These are phyloP conservation scores for Acanthamoeba healyi DNA, from an alignment of 208 protist genomes.

Conservation along the genomic window DNA sequence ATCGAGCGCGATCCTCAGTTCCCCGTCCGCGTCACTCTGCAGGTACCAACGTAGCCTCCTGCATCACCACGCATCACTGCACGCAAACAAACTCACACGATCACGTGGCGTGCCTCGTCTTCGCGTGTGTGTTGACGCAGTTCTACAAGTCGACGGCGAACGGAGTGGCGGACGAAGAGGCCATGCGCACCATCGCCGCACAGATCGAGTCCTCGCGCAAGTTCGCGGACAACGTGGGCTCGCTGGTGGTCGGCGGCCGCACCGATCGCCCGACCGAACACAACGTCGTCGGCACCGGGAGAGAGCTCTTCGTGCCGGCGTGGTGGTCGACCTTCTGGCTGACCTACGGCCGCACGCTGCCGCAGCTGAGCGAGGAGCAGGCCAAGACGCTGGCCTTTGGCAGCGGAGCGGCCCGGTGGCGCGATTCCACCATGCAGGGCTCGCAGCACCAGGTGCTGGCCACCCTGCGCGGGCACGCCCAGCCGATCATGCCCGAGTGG, in stretches of 20 bases:
- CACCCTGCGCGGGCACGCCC: neutral
- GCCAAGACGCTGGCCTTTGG: constrained; percentile 39
- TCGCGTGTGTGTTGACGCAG: constrained; percentile 38
- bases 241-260: constrained; percentile 62
- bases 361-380: constrained; percentile 41
- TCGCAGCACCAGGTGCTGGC: constrained; percentile 16
- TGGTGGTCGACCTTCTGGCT: constrained; percentile 76
- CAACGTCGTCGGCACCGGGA: neutral
- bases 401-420: neutral
- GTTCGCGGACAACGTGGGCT: constrained; percentile 69
- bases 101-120: neutral
- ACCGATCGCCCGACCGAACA: constrained; percentile 72
- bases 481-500: neutral
- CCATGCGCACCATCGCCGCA: constrained; percentile 40
- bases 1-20: constrained; percentile 65
- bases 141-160: constrained; percentile 77
- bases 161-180: constrained; percentile 59
- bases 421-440: neutral
- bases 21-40: constrained; percentile 73
- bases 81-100: too few species aligned
- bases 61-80: neutral
- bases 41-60: neutral
- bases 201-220: constrained; percentile 68
- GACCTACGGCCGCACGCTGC: constrained; percentile 67
- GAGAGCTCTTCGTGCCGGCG: neutral